Conservation (phyloP, 306 rosid genomes). For the Albizia julibrissin region DNA sequence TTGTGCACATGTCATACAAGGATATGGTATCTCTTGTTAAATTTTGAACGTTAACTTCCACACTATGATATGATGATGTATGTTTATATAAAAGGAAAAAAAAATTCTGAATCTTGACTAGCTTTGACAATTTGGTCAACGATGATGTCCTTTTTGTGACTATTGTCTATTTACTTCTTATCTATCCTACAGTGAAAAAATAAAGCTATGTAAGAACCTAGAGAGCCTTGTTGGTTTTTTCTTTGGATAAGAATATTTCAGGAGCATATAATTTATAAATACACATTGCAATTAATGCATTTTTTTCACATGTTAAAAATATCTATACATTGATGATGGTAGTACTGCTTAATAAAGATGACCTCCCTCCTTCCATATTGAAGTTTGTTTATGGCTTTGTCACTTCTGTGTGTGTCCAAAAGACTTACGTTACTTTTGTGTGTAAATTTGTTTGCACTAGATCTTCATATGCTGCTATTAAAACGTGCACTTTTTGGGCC, state of each 20-base stretch:
- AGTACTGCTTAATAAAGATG: neutral
- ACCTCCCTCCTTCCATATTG: neutral
- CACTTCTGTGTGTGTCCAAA: neutral
- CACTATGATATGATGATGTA: neutral
- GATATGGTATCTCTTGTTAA: slow-evolving; percentile 72
- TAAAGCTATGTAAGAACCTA: neutral
- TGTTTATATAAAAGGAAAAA: neutral
- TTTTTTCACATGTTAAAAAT: neutral
- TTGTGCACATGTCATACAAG: slow-evolving; percentile 92
- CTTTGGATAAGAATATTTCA: neutral
- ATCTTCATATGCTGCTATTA: slow-evolving; percentile 3
- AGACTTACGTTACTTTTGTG: neutral
- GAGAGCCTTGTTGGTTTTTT: neutral
- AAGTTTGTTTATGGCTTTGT: neutral
- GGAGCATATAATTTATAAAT: neutral
- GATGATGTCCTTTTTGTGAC: neutral
- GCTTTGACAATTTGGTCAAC: neutral
- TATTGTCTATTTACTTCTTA: neutral
- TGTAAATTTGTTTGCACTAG: neutral
- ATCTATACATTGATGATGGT: neutral
- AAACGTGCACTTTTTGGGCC: slow-evolving; percentile 14
- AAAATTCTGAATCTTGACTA: neutral
- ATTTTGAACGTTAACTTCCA: neutral
- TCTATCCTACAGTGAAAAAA: neutral
- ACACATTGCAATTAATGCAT: neutral